phyloP scores from a whole-genome alignment of 73 alveolate genomes.

The Tetrahymena elliotti region DNA sequence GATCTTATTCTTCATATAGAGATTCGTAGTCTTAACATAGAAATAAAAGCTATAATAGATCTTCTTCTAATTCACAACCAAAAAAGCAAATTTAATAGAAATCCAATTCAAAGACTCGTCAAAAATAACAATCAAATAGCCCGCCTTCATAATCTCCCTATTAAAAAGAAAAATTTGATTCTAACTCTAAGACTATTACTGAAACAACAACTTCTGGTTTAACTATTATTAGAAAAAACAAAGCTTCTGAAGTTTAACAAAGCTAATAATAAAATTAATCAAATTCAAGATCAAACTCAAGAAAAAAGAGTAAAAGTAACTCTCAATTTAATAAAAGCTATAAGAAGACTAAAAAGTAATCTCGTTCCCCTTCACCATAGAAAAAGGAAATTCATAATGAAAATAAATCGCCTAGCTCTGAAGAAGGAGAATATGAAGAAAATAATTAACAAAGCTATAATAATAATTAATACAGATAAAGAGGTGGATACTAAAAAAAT shows the following conservation, averaged over 20 bases:
- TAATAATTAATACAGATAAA: background rate
- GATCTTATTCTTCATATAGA: background rate
- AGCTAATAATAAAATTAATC: background rate
- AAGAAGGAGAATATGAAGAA: background rate
- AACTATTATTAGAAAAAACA: background rate
- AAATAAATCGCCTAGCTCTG: background rate
- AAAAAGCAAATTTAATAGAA: background rate
- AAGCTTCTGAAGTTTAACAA: background rate
- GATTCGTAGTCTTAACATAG: background rate
- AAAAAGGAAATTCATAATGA: background rate
- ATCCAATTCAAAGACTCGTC: background rate
- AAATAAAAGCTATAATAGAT: background rate
- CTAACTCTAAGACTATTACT: background rate
- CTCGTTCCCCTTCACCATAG: background rate
- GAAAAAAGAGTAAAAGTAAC: background rate
- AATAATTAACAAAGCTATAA: background rate
- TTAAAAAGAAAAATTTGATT: background rate
- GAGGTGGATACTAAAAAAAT: background rate
- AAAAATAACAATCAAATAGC: background rate
- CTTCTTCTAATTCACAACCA: background rate
- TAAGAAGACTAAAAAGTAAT: background rate
- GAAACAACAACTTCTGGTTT: background rate
- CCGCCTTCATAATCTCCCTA: background rate
- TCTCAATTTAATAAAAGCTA: background rate
- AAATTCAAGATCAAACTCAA: background rate